Percentiles rank a stretch among this genome's conserved stretches.
These are phyloP conservation scores for Pistacia atlantica DNA, from an alignment of 345 rosid genomes.

Conservation along the genomic window DNA sequence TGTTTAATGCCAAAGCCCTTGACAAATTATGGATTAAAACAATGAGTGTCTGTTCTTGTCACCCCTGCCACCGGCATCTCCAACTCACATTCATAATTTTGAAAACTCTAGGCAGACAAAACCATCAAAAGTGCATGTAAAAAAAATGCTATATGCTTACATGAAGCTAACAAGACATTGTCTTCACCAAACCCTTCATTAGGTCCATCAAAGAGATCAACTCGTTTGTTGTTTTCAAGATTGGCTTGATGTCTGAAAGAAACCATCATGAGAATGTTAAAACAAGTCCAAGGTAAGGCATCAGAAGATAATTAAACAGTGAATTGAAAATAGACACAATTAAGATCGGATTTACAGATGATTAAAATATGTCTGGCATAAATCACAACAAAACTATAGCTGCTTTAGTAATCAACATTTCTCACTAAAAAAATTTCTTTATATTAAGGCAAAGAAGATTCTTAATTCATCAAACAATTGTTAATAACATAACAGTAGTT, in stretches of 20 bases:
- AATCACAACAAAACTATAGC: background rate
- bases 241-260: slow-evolving; percentile 65
- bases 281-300: slow-evolving; percentile 21
- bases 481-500: background rate
- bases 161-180: slow-evolving; percentile 81
- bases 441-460: background rate
- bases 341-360: background rate
- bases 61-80: background rate
- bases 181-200: slow-evolving; percentile 79
- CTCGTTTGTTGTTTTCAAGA: slow-evolving; percentile 80
- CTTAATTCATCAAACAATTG: slow-evolving; percentile 3
- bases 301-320: background rate
- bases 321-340: slow-evolving; percentile 3
- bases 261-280: slow-evolving; percentile 22
- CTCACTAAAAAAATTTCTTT: background rate
- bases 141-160: slow-evolving; percentile 46
- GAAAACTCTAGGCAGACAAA: slow-evolving; percentile 1
- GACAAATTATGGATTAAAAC: background rate
- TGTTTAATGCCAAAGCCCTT: background rate
- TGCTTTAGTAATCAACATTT: background rate
- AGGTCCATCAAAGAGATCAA: slow-evolving; percentile 92
- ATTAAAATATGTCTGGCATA: background rate
- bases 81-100: background rate
- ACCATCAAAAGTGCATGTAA: background rate
- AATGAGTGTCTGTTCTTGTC: background rate